A percentile compares a stretch with the other conserved stretches of the same genome.
phyloP scores from a whole-genome alignment of 108 stramenopile genomes.

The Nitzschia sp. region DNA sequence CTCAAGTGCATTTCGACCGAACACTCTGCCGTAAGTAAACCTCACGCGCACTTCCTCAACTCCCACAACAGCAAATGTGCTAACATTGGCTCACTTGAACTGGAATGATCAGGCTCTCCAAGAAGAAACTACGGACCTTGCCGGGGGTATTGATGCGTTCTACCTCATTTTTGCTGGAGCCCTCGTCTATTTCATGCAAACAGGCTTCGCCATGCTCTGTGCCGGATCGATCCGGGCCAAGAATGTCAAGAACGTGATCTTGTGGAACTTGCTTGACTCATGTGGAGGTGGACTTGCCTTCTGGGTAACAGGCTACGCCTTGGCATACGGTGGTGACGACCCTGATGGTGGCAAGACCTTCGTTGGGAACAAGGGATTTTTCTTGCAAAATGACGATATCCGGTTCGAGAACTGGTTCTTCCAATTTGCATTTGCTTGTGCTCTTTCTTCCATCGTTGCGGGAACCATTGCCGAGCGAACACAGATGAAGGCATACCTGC shows the following conservation, averaged over 20 bases:
- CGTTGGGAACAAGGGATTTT: slow-evolving; percentile 46
- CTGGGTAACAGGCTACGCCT: slow-evolving; percentile 66
- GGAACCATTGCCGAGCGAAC: slow-evolving; percentile 91
- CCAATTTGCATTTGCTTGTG: slow-evolving; percentile 86
- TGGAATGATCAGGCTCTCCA: not conserved
- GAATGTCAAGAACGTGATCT: slow-evolving; percentile 78
- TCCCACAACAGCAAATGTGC: too few species aligned
- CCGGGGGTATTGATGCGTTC: slow-evolving; percentile 48
- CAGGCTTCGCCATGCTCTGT: slow-evolving; percentile 75
- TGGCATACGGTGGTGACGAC: slow-evolving; percentile 62
- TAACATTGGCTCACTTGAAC: too few species aligned
- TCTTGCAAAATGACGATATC: slow-evolving; percentile 59
- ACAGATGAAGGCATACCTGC: slow-evolving; percentile 80
- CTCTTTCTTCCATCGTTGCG: slow-evolving; percentile 85
- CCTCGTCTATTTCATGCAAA: slow-evolving; percentile 85
- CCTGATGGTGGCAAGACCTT: slow-evolving; percentile 24
- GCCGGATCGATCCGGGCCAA: slow-evolving; percentile 73
- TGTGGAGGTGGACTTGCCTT: slow-evolving; percentile 69
- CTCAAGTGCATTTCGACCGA: too few species aligned
- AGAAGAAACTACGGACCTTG: not conserved
- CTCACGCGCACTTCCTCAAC: too few species aligned
- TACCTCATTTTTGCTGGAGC: slow-evolving; percentile 61
- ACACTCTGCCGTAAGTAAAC: too few species aligned
- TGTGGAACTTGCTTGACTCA: slow-evolving; percentile 80
- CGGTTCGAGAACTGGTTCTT: slow-evolving; percentile 68